A percentile compares a stretch with the other conserved stretches of the same genome.
These are phyloP conservation scores for Talaromyces sp. DNA, from an alignment of 2,329 filamentous ascomycete genomes.

Conservation along the genomic window DNA sequence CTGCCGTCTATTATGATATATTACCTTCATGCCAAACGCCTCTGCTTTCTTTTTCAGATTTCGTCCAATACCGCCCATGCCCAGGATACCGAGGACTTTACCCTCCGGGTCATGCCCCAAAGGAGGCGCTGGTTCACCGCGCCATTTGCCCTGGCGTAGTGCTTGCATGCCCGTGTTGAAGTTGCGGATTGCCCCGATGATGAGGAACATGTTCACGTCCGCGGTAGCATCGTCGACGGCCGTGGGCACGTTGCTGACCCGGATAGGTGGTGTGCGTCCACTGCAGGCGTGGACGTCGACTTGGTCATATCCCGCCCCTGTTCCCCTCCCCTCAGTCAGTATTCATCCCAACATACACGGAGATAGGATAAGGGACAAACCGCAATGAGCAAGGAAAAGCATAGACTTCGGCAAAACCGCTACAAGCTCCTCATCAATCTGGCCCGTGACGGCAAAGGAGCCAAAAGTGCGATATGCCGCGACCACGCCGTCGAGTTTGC, in stretches of 20 bases:
- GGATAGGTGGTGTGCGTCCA: conserved; percentile 55
- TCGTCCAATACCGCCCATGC: conserved; percentile 81
- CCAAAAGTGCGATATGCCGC: conserved; percentile 69
- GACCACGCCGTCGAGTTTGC: conserved; percentile 62
- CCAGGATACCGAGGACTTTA: conserved; percentile 74
- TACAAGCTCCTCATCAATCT: conserved; percentile 68
- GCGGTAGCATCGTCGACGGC: conserved; percentile 81
- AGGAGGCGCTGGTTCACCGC: conserved; percentile 52
- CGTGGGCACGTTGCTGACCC: conserved; percentile 76
- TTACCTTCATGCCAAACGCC: conserved; percentile 71
- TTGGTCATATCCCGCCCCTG: conserved; percentile 82
- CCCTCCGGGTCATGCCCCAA: conserved; percentile 75
- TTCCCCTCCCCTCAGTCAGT: neutral
- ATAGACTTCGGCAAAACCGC: conserved; percentile 42
- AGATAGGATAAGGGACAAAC: conserved; percentile 24
- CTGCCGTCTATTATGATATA: conserved; percentile 69
- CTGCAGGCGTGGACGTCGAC: conserved; percentile 72
- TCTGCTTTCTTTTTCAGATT: conserved; percentile 71
- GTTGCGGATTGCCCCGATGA: conserved; percentile 74
- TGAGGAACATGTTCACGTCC: conserved; percentile 74
- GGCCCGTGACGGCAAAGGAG: conserved; percentile 63
- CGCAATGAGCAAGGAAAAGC: conserved; percentile 39
- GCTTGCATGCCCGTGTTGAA: conserved; percentile 64
- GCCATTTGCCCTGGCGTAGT: conserved; percentile 66
- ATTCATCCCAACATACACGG: too few species aligned